A percentile compares a stretch with the other conserved stretches of the same genome.
Conservation (phyloP, 148 eudicot genomes). For the Amaranthus hypochondriacus region DNA sequence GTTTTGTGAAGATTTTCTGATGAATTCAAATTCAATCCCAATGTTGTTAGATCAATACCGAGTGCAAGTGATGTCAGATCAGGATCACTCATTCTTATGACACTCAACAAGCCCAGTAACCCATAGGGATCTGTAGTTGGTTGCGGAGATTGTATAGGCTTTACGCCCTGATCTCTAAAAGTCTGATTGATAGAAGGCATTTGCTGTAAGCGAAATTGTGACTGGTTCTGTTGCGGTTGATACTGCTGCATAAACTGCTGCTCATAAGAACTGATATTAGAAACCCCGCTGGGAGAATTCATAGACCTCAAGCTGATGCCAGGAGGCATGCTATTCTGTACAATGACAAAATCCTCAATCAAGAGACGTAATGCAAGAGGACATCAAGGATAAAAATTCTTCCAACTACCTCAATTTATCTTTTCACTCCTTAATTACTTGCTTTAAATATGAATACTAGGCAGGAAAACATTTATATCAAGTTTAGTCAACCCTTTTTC, state of each 20-base stretch:
- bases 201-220: constrained; percentile 76
- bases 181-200: constrained; percentile 64
- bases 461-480: not conserved
- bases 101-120: constrained; percentile 75
- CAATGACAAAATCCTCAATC: constrained; percentile 5
- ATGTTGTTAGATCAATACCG: constrained; percentile 83
- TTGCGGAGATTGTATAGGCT: constrained; percentile 68
- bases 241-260: constrained; percentile 75
- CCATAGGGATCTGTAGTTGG: constrained; percentile 71
- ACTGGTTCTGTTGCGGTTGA: constrained; percentile 71
- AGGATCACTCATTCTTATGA: constrained; percentile 83
- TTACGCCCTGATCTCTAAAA: constrained; percentile 70
- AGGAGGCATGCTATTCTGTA: constrained; percentile 28
- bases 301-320: constrained; percentile 29
- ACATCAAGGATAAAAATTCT: not conserved
- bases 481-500: not conserved
- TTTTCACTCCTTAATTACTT: not conserved
- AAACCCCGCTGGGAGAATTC: constrained; percentile 28
- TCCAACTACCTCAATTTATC: not conserved
- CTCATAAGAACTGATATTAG: constrained; percentile 33
- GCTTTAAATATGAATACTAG: not conserved
- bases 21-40: constrained; percentile 78
- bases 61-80: constrained; percentile 82
- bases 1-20: constrained; percentile 77
- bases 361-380: constrained; percentile 3